Conservation (phyloP, 108 stramenopile species). For the Nitzschia sp. region DNA sequence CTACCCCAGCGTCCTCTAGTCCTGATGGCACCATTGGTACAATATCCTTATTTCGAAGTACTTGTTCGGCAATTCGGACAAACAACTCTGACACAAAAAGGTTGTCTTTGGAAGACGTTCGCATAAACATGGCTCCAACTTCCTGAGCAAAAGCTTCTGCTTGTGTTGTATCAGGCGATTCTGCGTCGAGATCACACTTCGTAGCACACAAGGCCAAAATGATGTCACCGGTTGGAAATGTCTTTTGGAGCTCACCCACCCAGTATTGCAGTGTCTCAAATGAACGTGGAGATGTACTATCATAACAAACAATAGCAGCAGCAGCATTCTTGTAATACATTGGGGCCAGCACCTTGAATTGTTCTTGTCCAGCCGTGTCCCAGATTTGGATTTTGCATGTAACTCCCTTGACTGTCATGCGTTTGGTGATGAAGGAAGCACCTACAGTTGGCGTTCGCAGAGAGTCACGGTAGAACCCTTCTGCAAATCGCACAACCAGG, state of each 20-base stretch:
- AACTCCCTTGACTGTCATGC: slow-evolving; percentile 54
- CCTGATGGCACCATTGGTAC: too few relatives aligned
- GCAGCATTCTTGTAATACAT: slow-evolving; percentile 76
- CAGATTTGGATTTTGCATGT: slow-evolving; percentile 82
- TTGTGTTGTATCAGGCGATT: slow-evolving; percentile 28
- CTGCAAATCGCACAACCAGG: slow-evolving; percentile 79
- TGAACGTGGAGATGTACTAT: slow-evolving; percentile 49
- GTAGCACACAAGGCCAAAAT: slow-evolving; percentile 76
- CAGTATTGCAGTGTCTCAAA: slow-evolving; percentile 63
- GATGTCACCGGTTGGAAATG: slow-evolving; percentile 34
- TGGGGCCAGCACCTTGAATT: slow-evolving; percentile 57
- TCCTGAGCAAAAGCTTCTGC: slow-evolving; percentile 58
- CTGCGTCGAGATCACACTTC: slow-evolving; percentile 57
- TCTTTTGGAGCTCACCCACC: slow-evolving; percentile 58
- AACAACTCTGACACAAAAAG: slow-evolving; percentile 61
- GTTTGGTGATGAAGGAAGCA: slow-evolving; percentile 78
- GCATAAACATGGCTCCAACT: slow-evolving; percentile 59
- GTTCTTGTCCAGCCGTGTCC: slow-evolving; percentile 80
- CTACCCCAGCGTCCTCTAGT: too few relatives aligned
- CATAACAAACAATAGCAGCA: slow-evolving; percentile 78
- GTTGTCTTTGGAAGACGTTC: slow-evolving; percentile 73
- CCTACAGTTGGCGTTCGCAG: slow-evolving; percentile 62
- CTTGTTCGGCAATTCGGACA: slow-evolving; percentile 53
- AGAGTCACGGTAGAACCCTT: slow-evolving; percentile 73
- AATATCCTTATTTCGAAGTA: slow-evolving; percentile 22